Evolutionary conservation across 23 red algal genomes (phyloP).

Genomic region (Chondrus crispus): DNA sequence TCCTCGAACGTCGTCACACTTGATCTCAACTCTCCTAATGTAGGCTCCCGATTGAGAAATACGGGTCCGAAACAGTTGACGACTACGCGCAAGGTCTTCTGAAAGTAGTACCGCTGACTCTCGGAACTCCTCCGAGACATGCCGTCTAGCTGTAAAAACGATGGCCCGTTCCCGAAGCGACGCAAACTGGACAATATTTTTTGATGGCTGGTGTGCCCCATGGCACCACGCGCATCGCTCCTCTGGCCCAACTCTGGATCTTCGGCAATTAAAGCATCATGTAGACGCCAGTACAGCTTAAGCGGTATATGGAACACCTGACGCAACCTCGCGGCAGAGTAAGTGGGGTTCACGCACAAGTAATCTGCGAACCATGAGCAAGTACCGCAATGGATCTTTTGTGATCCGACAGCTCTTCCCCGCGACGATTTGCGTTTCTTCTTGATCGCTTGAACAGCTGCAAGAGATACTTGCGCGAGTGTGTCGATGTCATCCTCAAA

Average conservation of each 20-base stretch:
- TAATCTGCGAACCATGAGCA: slow-evolving; percentile 13
- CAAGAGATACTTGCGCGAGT: not conserved
- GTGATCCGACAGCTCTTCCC: not conserved
- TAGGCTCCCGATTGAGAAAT: not conserved
- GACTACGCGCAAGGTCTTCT: not conserved
- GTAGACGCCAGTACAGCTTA: not conserved
- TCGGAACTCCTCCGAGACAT: not conserved
- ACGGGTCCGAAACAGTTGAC: not conserved
- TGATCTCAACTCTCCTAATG: not conserved
- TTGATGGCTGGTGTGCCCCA: not conserved
- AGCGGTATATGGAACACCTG: not conserved
- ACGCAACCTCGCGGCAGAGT: not conserved
- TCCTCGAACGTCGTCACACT: not conserved
- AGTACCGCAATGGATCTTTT: not conserved
- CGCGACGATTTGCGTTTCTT: not conserved
- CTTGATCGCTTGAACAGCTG: not conserved
- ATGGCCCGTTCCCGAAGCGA: not conserved
- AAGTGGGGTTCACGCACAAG: not conserved
- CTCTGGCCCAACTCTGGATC: not conserved
- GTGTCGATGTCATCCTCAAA: not conserved
- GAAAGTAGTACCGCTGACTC: not conserved
- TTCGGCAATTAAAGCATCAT: not conserved
- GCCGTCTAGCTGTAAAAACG: not conserved
- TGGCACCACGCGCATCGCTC: not conserved
- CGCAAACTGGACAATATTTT: not conserved